Base-by-base conservation (phyloP, 148 eudicot species). In the Spergularia marina region DNA sequence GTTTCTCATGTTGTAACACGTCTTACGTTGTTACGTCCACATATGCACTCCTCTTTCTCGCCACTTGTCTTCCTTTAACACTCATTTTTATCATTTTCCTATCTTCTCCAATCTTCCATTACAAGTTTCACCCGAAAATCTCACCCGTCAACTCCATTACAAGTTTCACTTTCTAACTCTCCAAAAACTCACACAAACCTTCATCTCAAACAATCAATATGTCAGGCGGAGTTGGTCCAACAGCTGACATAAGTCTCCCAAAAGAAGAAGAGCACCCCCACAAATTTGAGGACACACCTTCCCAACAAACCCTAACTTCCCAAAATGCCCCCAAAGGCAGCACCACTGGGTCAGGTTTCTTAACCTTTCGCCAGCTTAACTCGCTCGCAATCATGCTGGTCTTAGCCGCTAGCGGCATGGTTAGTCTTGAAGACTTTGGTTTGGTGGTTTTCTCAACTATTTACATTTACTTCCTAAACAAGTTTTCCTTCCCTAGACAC, bases 401-500 rank as follows among this genome's bases (percentile, higher is more conserved):
- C 73, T 79, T 93, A 77, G 60, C 90, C 18, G 77, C 87, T 3
- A 78, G 74, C 68, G 94, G 89, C 68, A 83, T 83, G 86, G 87
- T 93, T 6, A 63, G 79, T 57, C 20, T 79, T 10, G 76, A 80
- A 63, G 85, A 91, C 70, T 51, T 87, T 3, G 76, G 74, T 11
- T 72, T 93, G 41, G 88, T 87, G 0, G 0, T 82, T 62, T 81
- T 91, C 63, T 84, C 96, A 2, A 12, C 79, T 12, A 53, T 87
- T 69, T 93, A 93, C 86, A 81, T 91, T 30, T 76, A 54, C 76
- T 77, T 89, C 85, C 67, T 93, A 6, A 79, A 91, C 11, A 81
- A 49, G 17, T 63, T 85, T 62, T 83, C 96, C 1, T 93, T 91
- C 74, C 98, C 98, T 0, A 11, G 76, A 13, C 66, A 55, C 5